A percentile compares a stretch with the other conserved stretches of the same genome.
Conservation (phyloP, 176 grass and related monocot species). For the Triticum dicoccoides region DNA sequence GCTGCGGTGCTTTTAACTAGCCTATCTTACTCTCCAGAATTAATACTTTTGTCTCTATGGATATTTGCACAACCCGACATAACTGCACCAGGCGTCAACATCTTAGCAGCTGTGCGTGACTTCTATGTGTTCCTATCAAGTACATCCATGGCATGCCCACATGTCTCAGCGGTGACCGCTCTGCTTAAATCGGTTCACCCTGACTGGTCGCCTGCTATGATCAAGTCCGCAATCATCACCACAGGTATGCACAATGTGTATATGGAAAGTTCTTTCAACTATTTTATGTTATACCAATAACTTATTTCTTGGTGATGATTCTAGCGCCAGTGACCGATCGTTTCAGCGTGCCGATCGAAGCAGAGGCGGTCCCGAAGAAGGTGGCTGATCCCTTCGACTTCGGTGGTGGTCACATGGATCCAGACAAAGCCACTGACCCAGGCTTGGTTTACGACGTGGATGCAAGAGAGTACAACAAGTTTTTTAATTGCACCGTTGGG, state of each 20-base stretch:
- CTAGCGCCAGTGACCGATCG: background rate
- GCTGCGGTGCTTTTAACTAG: background rate
- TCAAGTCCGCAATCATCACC: constrained; percentile 42
- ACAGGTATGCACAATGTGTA: background rate
- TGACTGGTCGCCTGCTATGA: constrained; percentile 44
- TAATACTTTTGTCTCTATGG: background rate
- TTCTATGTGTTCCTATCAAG: background rate
- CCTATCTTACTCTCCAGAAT: background rate
- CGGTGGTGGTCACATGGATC: background rate
- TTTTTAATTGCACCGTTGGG: background rate
- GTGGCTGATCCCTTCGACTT: background rate
- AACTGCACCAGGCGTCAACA: background rate
- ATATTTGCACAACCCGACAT: background rate
- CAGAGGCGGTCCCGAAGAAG: background rate
- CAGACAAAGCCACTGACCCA: background rate
- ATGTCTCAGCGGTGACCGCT: constrained; percentile 16
- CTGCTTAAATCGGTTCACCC: background rate
- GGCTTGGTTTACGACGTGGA: background rate
- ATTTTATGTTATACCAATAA: background rate
- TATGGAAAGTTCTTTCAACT: background rate
- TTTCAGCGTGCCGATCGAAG: background rate
- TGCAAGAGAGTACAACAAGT: background rate
- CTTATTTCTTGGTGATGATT: background rate
- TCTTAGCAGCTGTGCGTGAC: background rate
- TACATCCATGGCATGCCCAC: constrained; percentile 34